Conservation (phyloP, 257 asterid genomes). For the Avicennia marina region DNA sequence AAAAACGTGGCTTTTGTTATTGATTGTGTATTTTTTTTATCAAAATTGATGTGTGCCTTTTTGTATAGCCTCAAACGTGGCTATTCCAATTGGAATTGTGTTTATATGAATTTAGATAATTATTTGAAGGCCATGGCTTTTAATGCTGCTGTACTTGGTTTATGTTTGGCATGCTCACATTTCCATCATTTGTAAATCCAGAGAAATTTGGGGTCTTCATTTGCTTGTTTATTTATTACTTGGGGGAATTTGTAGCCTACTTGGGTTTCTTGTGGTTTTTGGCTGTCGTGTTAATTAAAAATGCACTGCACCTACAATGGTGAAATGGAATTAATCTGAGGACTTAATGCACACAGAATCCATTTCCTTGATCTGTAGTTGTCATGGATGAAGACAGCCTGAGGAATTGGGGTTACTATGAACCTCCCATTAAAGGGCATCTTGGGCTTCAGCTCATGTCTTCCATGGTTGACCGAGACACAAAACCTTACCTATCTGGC, state of each 20-base stretch:
- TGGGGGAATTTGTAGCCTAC: slow-evolving; percentile 3
- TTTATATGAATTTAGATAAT: too few relatives aligned
- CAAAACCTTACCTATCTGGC: slow-evolving; percentile 59
- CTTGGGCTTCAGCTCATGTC: slow-evolving; percentile 90
- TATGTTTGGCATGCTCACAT: too few relatives aligned
- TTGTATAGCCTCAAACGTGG: too few relatives aligned
- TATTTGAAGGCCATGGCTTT: too few relatives aligned
- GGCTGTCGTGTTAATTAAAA: slow-evolving; percentile 5
- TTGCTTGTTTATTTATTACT: neutral
- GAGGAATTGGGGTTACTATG: slow-evolving; percentile 94
- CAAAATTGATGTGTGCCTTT: too few relatives aligned
- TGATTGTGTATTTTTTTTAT: too few relatives aligned
- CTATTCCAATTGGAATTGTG: too few relatives aligned
- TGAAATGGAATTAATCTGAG: slow-evolving; percentile 5
- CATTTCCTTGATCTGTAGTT: slow-evolving; percentile 44
- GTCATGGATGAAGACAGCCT: slow-evolving; percentile 84
- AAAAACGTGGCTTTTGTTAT: too few relatives aligned
- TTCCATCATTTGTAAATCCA: neutral
- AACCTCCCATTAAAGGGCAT: slow-evolving; percentile 60
- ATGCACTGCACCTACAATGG: slow-evolving; percentile 11
- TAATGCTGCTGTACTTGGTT: too few relatives aligned
- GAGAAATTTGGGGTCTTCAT: slow-evolving; percentile 5
- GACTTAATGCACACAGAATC: slow-evolving; percentile 21
- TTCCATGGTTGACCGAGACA: slow-evolving; percentile 62
- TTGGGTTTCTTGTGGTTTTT: slow-evolving; percentile 6